phyloP scores from a whole-genome alignment of 345 rosid species.

The Cardamine resedifolia region DNA sequence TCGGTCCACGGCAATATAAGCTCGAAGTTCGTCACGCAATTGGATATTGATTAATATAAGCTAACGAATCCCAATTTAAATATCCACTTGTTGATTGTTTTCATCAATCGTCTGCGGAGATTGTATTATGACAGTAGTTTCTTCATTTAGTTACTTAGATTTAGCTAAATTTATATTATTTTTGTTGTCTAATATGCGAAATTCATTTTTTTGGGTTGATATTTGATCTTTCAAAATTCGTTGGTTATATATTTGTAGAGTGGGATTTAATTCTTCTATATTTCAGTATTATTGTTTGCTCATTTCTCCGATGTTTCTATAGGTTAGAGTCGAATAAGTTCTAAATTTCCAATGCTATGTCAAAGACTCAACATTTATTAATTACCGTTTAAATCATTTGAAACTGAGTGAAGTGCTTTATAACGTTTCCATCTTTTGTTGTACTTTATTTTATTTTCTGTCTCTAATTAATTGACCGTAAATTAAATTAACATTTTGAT shows the following conservation, averaged over 20 bases:
- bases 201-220: not conserved
- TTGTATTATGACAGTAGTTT: not conserved
- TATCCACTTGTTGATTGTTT: conserved; percentile 8
- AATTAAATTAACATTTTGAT: no score
- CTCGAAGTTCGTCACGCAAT: conserved; percentile 1
- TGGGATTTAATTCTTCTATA: not conserved
- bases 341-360: no score
- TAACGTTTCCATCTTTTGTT: no score
- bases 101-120: not conserved
- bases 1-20: conserved; percentile 20
- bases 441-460: no score
- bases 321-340: not conserved
- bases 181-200: not conserved
- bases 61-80: conserved; percentile 2
- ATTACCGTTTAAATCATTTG: no score
- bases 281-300: not conserved
- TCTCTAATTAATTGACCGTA: no score
- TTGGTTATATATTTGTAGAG: not conserved
- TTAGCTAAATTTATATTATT: not conserved
- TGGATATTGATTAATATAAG: not conserved
- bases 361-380: no score
- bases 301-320: not conserved
- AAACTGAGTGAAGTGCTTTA: no score
- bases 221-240: not conserved
- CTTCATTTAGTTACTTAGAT: not conserved